Conservation (phyloP, 352 stramenopile genomes). For the Pythium dissimile region DNA sequence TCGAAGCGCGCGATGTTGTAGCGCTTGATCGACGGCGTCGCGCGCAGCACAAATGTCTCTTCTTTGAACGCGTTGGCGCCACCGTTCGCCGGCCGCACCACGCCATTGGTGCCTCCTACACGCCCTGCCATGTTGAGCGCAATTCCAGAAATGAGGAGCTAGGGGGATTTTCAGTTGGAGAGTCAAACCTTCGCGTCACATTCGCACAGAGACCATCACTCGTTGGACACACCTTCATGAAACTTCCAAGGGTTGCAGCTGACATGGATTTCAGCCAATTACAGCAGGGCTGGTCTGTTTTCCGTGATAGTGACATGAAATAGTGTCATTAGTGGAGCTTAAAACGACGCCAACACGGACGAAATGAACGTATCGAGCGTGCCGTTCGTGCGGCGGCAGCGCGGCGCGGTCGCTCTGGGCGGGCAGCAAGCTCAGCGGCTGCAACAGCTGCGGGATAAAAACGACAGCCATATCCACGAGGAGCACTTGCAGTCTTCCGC, state of each 20-base stretch:
- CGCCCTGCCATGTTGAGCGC: constrained; percentile 1
- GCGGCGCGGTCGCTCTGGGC: constrained; percentile 30
- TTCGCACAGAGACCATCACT: background rate
- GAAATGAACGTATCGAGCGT: constrained; percentile 6
- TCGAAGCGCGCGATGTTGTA: constrained; percentile 88
- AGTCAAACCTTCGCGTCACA: constrained; percentile 13
- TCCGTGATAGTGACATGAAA: constrained; percentile 11
- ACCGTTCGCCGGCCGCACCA: background rate
- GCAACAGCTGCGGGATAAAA: constrained; percentile 35
- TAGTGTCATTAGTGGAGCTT: background rate
- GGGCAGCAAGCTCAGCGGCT: constrained; percentile 47
- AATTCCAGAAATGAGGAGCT: constrained; percentile 3
- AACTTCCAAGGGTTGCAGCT: background rate
- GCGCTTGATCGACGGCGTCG: constrained; percentile 84
- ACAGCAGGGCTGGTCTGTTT: background rate
- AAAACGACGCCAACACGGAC: constrained; percentile 1
- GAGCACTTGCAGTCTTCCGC: constrained; percentile 25
- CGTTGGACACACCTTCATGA: background rate
- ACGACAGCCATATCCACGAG: constrained; percentile 32
- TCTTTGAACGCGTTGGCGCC: constrained; percentile 20
- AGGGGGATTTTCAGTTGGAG: too few species aligned
- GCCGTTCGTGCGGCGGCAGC: constrained; percentile 12
- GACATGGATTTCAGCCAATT: constrained; percentile 6
- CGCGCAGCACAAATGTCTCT: constrained; percentile 76
- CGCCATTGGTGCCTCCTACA: background rate